Conservation (phyloP, 2,329 filamentous ascomycete genomes). For the Cladosporium sp. region DNA sequence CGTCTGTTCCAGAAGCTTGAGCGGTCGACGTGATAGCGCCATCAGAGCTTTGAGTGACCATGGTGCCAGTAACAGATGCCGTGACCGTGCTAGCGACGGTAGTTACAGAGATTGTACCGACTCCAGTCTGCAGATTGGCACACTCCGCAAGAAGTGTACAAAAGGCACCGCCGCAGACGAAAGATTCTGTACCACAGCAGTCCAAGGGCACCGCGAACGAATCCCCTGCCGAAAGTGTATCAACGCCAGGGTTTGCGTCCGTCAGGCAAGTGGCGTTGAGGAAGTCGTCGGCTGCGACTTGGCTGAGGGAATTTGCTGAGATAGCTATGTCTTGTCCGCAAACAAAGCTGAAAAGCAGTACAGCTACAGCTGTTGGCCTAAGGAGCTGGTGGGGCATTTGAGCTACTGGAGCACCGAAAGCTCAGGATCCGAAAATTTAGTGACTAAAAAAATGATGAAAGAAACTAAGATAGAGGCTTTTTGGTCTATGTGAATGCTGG, state of each 20-base stretch:
- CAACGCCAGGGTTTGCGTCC: background rate
- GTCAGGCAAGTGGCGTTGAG: constrained; percentile 7
- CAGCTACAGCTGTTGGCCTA: background rate
- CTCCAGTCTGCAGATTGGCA: background rate
- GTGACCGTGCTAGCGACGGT: background rate
- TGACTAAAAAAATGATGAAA: background rate
- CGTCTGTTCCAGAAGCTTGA: background rate
- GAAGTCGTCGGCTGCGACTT: constrained; percentile 8
- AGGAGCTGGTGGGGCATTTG: constrained; percentile 3
- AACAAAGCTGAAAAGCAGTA: background rate
- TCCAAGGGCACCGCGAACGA: background rate
- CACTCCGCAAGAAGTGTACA: constrained; percentile 3
- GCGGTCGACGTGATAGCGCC: background rate
- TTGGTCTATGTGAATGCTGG: background rate
- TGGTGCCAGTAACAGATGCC: constrained; percentile 6
- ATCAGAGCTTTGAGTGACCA: background rate
- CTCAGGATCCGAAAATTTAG: background rate
- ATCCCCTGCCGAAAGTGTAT: background rate
- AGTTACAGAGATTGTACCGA: background rate
- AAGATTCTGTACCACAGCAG: constrained; percentile 6
- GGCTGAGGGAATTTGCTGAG: background rate
- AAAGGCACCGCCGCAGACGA: constrained; percentile 1
- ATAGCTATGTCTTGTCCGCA: constrained; percentile 2
- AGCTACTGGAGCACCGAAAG: background rate
- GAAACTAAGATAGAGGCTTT: background rate